Percentiles rank a stretch among this genome's conserved stretches.
phyloP scores from a whole-genome alignment of 352 stramenopile species.

The Plasmopara viticola region DNA sequence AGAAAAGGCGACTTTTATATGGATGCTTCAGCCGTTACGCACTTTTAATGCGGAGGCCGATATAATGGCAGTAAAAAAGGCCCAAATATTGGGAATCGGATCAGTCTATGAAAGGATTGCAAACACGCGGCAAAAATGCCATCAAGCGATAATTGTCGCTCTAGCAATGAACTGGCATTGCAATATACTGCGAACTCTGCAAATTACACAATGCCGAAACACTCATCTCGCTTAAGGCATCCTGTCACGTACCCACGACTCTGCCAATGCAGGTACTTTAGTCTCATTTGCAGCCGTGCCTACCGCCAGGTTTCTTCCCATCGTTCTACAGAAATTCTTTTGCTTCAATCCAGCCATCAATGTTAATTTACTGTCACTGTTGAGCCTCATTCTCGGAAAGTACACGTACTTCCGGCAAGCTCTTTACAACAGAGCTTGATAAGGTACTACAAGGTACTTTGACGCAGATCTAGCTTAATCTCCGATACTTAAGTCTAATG shows the following conservation, averaged over 20 bases:
- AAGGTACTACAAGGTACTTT: too few relatives aligned
- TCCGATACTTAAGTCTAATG: too few relatives aligned
- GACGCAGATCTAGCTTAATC: too few relatives aligned
- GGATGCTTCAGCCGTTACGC: too few relatives aligned
- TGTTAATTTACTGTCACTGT: constrained; percentile 33
- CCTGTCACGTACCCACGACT: constrained; percentile 21
- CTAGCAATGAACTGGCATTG: constrained; percentile 31
- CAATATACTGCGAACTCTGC: constrained; percentile 26
- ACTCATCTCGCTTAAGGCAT: not conserved
- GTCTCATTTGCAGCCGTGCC: constrained; percentile 15
- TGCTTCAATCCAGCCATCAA: constrained; percentile 32
- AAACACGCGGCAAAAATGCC: too few relatives aligned
- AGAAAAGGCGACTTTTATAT: too few relatives aligned
- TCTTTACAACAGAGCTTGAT: too few relatives aligned
- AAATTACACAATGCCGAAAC: not conserved
- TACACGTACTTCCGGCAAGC: constrained; percentile 51
- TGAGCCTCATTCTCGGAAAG: constrained; percentile 35
- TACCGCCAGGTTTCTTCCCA: constrained; percentile 13
- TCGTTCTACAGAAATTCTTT: constrained; percentile 18
- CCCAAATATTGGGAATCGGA: too few relatives aligned
- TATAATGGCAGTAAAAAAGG: too few relatives aligned
- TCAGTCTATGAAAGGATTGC: too few relatives aligned
- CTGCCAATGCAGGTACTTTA: constrained; percentile 13
- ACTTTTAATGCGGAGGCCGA: too few relatives aligned
- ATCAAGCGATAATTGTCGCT: constrained; percentile 60